A percentile compares a stretch with the other conserved stretches of the same genome.
Conservation (phyloP, 495 filamentous ascomycete genomes). For the Hypomontagnella monticulosa region DNA sequence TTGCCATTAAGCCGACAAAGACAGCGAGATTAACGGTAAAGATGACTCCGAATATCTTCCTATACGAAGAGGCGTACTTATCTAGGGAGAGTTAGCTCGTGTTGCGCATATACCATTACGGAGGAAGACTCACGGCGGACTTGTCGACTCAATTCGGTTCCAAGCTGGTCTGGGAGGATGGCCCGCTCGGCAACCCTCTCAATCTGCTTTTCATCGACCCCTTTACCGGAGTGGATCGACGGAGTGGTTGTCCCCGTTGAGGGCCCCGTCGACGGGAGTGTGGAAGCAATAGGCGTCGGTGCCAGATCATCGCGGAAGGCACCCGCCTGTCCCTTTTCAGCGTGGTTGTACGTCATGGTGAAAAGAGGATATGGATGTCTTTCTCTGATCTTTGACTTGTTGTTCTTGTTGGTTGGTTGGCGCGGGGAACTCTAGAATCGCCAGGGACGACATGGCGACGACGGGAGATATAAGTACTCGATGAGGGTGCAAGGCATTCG, state of each 20-base stretch:
- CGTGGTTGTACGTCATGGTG: slow-evolving; percentile 29
- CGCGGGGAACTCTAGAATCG: slow-evolving; percentile 32
- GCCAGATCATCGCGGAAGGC: slow-evolving; percentile 27
- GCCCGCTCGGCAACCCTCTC: slow-evolving; percentile 33
- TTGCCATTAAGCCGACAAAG: slow-evolving; percentile 38
- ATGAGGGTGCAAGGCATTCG: neutral
- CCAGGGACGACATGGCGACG: slow-evolving; percentile 17
- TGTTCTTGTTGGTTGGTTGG: slow-evolving; percentile 34
- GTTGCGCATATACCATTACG: neutral
- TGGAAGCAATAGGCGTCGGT: slow-evolving; percentile 27
- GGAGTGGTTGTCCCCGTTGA: slow-evolving; percentile 41
- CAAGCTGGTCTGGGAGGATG: slow-evolving; percentile 40
- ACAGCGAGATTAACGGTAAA: slow-evolving; percentile 41
- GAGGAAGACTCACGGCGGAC: slow-evolving; percentile 37
- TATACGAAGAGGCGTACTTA: slow-evolving; percentile 47
- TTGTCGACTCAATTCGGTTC: slow-evolving; percentile 40
- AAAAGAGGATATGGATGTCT: slow-evolving; percentile 37
- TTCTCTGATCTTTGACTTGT: slow-evolving; percentile 22
- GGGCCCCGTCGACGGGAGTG: slow-evolving; percentile 24
- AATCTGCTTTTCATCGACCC: slow-evolving; percentile 37
- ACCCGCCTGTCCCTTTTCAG: slow-evolving; percentile 37
- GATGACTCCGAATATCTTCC: slow-evolving; percentile 44
- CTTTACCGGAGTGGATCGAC: slow-evolving; percentile 37
- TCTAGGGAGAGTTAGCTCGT: slow-evolving; percentile 34
- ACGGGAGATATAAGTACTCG: slow-evolving; percentile 39